phyloP scores from a whole-genome alignment of 768 basidiomycete genomes.

The Podaxis pistillaris region DNA sequence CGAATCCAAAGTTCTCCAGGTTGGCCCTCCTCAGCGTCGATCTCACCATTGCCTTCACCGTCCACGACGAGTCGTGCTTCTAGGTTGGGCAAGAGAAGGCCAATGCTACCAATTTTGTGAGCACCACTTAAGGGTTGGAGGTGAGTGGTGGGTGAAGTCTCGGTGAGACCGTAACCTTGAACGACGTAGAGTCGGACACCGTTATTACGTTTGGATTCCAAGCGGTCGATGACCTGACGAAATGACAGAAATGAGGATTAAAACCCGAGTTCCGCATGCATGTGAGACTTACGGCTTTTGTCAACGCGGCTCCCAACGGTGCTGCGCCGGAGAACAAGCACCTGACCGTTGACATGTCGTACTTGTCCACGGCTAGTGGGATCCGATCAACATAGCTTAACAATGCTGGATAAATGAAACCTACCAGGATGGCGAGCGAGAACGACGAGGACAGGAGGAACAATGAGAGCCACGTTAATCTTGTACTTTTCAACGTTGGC shows the following conservation, averaged over 20 bases:
- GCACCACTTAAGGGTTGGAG: conserved; percentile 45
- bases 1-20: conserved; percentile 82
- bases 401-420: conserved; percentile 21
- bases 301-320: conserved; percentile 67
- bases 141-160: conserved; percentile 75
- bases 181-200: conserved; percentile 40
- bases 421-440: conserved; percentile 67
- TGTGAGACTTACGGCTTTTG: conserved; percentile 37
- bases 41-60: conserved; percentile 48
- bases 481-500: conserved; percentile 62
- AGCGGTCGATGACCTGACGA: conserved; percentile 34
- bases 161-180: conserved; percentile 79
- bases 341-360: conserved; percentile 60
- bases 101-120: conserved; percentile 63
- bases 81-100: conserved; percentile 70
- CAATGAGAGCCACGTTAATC: conserved; percentile 57
- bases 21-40: conserved; percentile 51
- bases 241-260: neutral
- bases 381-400: neutral
- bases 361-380: conserved; percentile 55
- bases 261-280: neutral
- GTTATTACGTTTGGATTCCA: conserved; percentile 35
- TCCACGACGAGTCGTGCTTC: conserved; percentile 71
- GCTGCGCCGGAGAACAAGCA: conserved; percentile 76
- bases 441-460: conserved; percentile 83